Base-by-base conservation (phyloP, 148 eudicot genomes). In the Rhododendron molle region DNA sequence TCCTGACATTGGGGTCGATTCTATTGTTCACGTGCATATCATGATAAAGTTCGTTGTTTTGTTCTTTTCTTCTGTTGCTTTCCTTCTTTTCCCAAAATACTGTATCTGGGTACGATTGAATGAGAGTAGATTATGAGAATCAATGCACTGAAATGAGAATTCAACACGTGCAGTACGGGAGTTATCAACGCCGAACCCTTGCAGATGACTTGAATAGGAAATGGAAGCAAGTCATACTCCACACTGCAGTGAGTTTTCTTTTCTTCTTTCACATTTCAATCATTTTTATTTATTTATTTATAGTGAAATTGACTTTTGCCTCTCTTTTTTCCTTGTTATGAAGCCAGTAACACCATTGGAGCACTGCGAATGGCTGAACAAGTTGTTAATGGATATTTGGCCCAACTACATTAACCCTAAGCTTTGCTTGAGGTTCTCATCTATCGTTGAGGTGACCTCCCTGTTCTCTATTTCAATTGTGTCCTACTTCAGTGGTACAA, bases 351-450 rank as follows among this genome's bases (percentile, higher is more conserved):
- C 99, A 82, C 96, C 99, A 43, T 81, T 94, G 91, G 99, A 97
- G 87, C 97, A 94, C 85, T 97, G 98, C 88, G 96, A 94, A 87
- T 97, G 99, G 99, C 92, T 97, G 86, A 95, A 96, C 93, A 97
- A 93, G 93, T 91, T 97, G 85, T 82, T 97, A 81, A 86, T 86
- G 85, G 96, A 94, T 85, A 85, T 97, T 84, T 97, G 99, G 99
- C 91, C 96, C 49, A 88, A 90, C 81, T 97, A 88, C 88, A 90
- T 97, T 65, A 93, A 91, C 88, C 95, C 95, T 26, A 94, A 87
- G 94, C 86, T 97, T 86, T 97, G 97, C 56, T 87, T 85, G 76
- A 93, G 84, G 89, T 92, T 97, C 83, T 91, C 95, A 38, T 89
- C 94, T 69, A 82, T 92, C 47, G 92, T 97, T 85, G 99, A 97